These are phyloP conservation scores for Aspergillus udagawae DNA, from an alignment of 2,329 filamentous ascomycete genomes.

Conservation along the genomic window DNA sequence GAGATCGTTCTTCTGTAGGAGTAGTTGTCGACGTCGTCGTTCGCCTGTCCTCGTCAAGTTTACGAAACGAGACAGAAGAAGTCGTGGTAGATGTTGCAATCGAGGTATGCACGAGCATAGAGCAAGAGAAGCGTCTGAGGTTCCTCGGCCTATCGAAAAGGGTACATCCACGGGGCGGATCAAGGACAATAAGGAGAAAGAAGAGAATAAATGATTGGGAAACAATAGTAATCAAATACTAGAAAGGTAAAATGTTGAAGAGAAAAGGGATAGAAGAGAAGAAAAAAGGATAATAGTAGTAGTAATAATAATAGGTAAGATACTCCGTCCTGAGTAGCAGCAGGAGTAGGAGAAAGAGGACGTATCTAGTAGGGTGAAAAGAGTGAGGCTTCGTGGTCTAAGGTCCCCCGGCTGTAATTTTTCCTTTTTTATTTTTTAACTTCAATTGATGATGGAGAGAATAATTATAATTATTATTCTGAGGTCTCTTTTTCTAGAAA, in stretches of 20 bases:
- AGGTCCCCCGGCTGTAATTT: constrained; percentile 10
- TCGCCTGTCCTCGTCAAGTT: constrained; percentile 4
- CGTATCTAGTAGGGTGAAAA: constrained; percentile 1
- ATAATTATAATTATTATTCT: neutral
- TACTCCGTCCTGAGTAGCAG: constrained; percentile 16
- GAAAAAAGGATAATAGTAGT: neutral
- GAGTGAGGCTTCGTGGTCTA: constrained; percentile 13
- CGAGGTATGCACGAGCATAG: neutral
- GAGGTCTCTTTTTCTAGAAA: neutral
- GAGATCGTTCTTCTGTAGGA: constrained; percentile 2
- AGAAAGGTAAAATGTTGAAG: constrained; percentile 17
- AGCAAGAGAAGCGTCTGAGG: neutral
- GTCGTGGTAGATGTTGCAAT: neutral
- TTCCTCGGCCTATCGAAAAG: neutral
- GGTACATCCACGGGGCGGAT: neutral
- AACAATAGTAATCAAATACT: constrained; percentile 6
- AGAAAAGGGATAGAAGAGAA: constrained; percentile 7
- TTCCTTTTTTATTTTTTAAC: constrained; percentile 3
- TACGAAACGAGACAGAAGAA: neutral
- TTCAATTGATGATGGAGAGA: neutral
- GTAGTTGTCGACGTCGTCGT: constrained; percentile 11
- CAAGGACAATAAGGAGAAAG: neutral
- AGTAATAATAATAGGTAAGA: constrained; percentile 3
- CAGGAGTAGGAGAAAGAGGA: neutral
- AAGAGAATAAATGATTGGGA: constrained; percentile 1